A percentile compares a stretch with the other conserved stretches of the same genome.
phyloP scores from a whole-genome alignment of 129 eudicot genomes.

The Kitagawia praeruptora region DNA sequence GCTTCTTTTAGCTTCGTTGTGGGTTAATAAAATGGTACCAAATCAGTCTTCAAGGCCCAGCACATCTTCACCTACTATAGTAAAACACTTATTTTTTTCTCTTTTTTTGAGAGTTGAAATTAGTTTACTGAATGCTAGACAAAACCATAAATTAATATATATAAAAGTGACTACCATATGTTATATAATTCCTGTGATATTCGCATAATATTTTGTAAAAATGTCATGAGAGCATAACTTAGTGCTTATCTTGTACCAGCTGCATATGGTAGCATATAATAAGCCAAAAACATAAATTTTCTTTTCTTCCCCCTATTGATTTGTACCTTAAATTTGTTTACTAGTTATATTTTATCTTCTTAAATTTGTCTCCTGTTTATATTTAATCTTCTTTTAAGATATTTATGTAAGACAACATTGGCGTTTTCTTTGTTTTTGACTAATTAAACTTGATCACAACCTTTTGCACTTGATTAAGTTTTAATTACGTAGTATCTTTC shows the following conservation, averaged over 20 bases:
- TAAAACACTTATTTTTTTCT: too few species aligned
- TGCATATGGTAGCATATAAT: background rate
- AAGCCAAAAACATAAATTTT: background rate
- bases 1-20: background rate
- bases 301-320: background rate
- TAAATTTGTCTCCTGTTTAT: too few species aligned
- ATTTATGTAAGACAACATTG: background rate
- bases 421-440: background rate
- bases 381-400: background rate
- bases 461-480: background rate
- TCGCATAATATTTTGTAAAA: too few species aligned
- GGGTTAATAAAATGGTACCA: background rate
- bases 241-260: too few species aligned
- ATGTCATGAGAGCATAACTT: too few species aligned
- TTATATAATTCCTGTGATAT: too few species aligned
- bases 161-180: too few species aligned
- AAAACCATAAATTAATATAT: too few species aligned
- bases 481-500: too few species aligned
- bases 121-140: too few species aligned
- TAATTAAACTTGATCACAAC: background rate
- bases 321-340: background rate
- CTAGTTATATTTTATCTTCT: background rate
- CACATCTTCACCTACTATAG: background rate
- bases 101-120: too few species aligned
- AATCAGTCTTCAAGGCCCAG: background rate